Base-by-base conservation (phyloP, 352 stramenopile genomes). In the Phytophthora pseudosyringae region DNA sequence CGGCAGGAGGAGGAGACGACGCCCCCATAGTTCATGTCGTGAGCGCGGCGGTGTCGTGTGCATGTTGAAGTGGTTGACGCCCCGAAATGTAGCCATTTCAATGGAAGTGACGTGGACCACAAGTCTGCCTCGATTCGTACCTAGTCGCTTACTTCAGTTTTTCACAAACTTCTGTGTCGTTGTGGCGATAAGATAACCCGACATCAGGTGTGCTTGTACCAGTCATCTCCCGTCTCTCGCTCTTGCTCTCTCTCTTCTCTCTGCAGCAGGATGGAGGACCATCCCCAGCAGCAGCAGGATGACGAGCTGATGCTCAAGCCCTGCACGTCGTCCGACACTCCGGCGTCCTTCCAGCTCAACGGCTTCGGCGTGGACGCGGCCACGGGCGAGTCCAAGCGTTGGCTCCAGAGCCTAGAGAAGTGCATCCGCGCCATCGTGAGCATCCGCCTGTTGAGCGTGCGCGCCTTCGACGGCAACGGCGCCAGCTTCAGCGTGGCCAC, bases 401-500 rank as follows among this genome's bases (percentile, higher is more conserved):
- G 86, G 86, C 71, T 93, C 64, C 60, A 58, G 36, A 91, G 80
- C 41, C 74, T 95, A 0, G 78, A 95, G 56, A 72, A 75, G 45
- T 79, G 71, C 43, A 93, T 95, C 57, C 83, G 82, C 40, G 86
- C 86, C 45, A 95, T 95, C 49, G 83, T 93, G 40, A 93, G 93
- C 67, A 95, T 98, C 50, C 86, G 89, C 12, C 61, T 97, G 44
- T 81, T 92, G 48, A 90, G 79, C 50, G 88, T 97, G 13, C 86
- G 89, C 45, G 87, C 90, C 3, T 97, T 97, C 54, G 91, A 98
- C 58, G 88, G 86, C 62, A 93, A 94, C 39, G 83, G 79, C 53
- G 83, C 91, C 28, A 90, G 80, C 44, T 97, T 91, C 62, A 93
- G 85, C 38, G 84, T 93, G 26, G 93, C 93, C 16, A 98, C 91